Base-by-base conservation (phyloP, 768 basidiomycete species). In the Gloeophyllum trabeum region DNA sequence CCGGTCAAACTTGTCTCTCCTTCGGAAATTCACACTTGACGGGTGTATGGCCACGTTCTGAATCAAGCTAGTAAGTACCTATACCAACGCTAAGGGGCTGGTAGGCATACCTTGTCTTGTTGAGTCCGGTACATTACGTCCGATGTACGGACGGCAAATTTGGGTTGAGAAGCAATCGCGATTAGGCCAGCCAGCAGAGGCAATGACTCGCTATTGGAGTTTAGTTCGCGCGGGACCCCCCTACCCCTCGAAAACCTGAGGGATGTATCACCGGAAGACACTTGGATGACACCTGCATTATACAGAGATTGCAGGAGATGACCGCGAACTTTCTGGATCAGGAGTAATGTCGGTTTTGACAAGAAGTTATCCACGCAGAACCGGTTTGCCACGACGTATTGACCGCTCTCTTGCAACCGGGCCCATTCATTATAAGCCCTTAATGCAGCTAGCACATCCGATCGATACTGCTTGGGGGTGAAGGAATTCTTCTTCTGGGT, bases 351-450 rank as follows among this genome's bases (percentile, higher is more conserved):
- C n/a, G 86, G 79, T 54, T 85, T 89, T 21, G 81, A 77, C 42
- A 96, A 67, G 69, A 94, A 96, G 58, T 94, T 96, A 25, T 90
- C 81, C 30, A 62, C 54, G 59, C 81, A 84, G 61, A 94, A 94
- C 23, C 71, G 61, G 56, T 83, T 84, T 20, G 88, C 89, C 2
- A 66, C 56, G 20, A 57, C 53, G 52, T 78, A 82, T 19, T 84
- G 71, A 24, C 84, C 79, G 23, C 64, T 64, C 19, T 71, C 72
- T 49, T 90, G 81, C 58, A 87, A 56, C 12, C 63, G 63, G 67
- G 75, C 77, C 92, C 93, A 96, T 0, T 67, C 69, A 51, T 89
- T 81, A 65, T 79, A 96, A 2, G 90, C 93, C 10, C 71, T 69
- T 28, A 93, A 63, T 24, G 76, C 75, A 3, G 90, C 83, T 35